Percentiles rank a stretch among this genome's conserved stretches.
Conservation (phyloP, 208 protist species). For the Angomonas deanei region DNA sequence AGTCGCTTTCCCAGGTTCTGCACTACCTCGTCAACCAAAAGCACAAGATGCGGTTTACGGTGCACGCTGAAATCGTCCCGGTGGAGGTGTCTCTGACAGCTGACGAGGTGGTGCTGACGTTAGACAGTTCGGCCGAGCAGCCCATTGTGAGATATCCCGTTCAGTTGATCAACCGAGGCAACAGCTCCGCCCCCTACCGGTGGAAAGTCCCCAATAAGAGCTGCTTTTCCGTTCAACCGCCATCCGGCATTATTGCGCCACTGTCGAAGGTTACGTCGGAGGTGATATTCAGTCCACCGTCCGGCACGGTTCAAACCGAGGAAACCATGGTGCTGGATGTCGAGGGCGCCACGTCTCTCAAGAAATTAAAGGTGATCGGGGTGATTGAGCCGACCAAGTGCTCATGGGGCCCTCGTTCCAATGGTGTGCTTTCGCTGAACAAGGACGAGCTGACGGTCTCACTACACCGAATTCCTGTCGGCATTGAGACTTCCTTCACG, state of each 20-base stretch:
- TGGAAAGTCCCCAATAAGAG: conserved; percentile 48
- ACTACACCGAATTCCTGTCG: conserved; percentile 71
- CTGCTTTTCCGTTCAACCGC: conserved; percentile 65
- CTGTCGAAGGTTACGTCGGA: conserved; percentile 44
- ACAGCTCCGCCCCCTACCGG: conserved; percentile 70
- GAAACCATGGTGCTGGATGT: conserved; percentile 59
- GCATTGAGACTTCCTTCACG: conserved; percentile 23
- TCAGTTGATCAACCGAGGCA: conserved; percentile 76
- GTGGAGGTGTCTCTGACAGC: conserved; percentile 86
- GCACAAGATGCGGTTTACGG: conserved; percentile 83
- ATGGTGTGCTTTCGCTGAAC: conserved; percentile 1
- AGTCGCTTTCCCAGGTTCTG: conserved; percentile 82
- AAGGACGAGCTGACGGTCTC: conserved; percentile 45
- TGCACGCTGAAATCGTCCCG: conserved; percentile 87
- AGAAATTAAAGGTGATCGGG: conserved; percentile 56
- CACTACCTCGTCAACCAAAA: conserved; percentile 84
- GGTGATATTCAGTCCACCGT: conserved; percentile 65
- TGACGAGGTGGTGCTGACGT: conserved; percentile 76
- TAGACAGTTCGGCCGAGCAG: conserved; percentile 62
- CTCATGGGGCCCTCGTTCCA: conserved; percentile 28
- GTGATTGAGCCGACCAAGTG: conserved; percentile 58
- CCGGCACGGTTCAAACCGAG: conserved; percentile 28
- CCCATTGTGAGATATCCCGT: conserved; percentile 57
- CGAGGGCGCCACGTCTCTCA: conserved; percentile 56
- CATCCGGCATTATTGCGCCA: conserved; percentile 54